Evolutionary conservation across 2,329 filamentous ascomycete species (phyloP).

Genomic region (Xylariaceae sp.): DNA sequence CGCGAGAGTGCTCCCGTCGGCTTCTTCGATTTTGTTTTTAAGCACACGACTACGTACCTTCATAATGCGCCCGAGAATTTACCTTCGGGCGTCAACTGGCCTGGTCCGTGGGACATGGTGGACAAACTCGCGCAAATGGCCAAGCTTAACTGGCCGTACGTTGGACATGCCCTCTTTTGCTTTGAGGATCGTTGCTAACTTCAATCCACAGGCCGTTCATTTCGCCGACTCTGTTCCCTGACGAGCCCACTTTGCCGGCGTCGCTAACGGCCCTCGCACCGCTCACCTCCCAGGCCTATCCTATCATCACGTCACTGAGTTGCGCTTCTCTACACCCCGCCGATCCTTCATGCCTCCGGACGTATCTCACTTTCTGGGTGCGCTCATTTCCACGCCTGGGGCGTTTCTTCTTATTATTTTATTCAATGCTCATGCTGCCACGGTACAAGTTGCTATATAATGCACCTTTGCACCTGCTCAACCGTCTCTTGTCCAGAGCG

Average conservation of each 20-base stretch:
- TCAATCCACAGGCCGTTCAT: conserved; percentile 59
- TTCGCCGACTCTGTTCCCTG: conserved; percentile 82
- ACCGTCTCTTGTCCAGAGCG: conserved; percentile 62
- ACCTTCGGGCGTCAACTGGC: conserved; percentile 67
- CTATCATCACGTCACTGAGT: conserved; percentile 76
- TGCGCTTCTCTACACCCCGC: conserved; percentile 86
- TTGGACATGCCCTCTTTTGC: conserved; percentile 24
- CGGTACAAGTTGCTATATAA: conserved; percentile 64
- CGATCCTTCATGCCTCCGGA: conserved; percentile 83
- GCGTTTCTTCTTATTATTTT: conserved; percentile 72
- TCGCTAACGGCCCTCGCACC: conserved; percentile 67
- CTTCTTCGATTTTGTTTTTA: conserved; percentile 55
- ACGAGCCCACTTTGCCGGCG: conserved; percentile 60
- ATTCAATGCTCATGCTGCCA: conserved; percentile 66
- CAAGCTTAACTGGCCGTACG: conserved; percentile 75
- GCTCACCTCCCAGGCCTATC: conserved; percentile 79
- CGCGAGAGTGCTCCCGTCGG: conserved; percentile 55
- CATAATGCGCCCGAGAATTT: conserved; percentile 66
- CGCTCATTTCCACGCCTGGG: conserved; percentile 74
- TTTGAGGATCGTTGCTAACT: conserved; percentile 6
- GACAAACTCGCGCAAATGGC: conserved; percentile 81
- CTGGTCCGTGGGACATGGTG: conserved; percentile 67
- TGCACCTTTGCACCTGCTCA: conserved; percentile 63
- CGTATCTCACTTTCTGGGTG: conserved; percentile 83
- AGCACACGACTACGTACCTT: conserved; percentile 74